Base-by-base conservation (phyloP, 2,329 filamentous ascomycete genomes). In the Mycosphaerella arachidis region DNA sequence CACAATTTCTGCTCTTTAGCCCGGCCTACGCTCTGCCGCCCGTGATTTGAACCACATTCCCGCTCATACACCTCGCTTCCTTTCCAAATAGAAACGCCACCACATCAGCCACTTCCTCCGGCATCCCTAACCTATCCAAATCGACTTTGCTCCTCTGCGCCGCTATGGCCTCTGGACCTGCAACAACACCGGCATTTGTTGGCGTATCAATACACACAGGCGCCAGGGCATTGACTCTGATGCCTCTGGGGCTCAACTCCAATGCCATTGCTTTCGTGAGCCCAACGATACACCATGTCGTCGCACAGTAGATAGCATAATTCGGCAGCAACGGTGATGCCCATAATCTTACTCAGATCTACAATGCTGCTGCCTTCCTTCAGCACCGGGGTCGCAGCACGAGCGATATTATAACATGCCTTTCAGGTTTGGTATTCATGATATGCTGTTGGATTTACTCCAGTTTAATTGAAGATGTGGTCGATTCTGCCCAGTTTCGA, bases 41-140 rank as follows among this genome's bases (percentile, higher is more conserved):
- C 69, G 80, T 78, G 53, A 81, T 72, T 66, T 81, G 78, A 50
- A 81, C 70, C 18, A 81, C 75, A 64, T 72, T 74, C 13, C 79
- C 79, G 66, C 77, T 81, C 57, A 81, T 74, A 72, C 81, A 82
- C 60, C 73, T 68, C 33, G 71, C 72, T 55, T 76, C 77, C 18
- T 77, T 74, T 30, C 78, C 74, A 59, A 81, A 77, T 67, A 82
- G 68, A 67, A 81, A 82, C 7, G 76, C 74, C 24, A 81, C 79
- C 9, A 80, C 77, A 71, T 81, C 78, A 37, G 79, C 79, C 29
- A 82, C 75, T 67, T 82, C 80, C 55, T 77, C 78, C 1, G 78
- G 71, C 40, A 71, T 75, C 0, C 78, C 79, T 66, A 81, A 63
- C 53, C 77, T 71, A 56, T 73, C 76, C 65, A 79, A 63, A 45